Conservation (phyloP, 495 filamentous ascomycete species). For the Penicillium tannophilum region DNA sequence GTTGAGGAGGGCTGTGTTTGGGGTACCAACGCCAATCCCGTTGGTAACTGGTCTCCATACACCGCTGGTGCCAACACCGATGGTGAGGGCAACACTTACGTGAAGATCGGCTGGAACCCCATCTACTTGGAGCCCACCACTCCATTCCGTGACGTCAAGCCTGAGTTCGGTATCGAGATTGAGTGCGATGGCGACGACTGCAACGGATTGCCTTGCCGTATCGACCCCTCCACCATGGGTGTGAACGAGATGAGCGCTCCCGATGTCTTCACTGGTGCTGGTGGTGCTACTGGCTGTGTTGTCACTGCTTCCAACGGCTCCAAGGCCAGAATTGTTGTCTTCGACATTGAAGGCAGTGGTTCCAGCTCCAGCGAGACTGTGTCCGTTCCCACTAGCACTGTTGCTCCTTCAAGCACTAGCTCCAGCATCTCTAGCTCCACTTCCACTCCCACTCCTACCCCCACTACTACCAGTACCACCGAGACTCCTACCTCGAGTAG, state of each 20-base stretch:
- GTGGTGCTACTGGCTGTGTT: conserved; percentile 74
- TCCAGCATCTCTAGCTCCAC: conserved; percentile 28
- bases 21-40: conserved; percentile 63
- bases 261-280: conserved; percentile 58
- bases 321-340: conserved; percentile 70
- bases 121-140: conserved; percentile 63
- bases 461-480: conserved; percentile 25
- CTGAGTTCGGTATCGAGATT: conserved; percentile 70
- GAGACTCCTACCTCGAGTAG: conserved; percentile 24
- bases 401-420: conserved; percentile 21
- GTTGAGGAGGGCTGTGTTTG: conserved; percentile 67
- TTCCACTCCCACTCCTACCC: conserved; percentile 24
- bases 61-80: conserved; percentile 78
- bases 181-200: conserved; percentile 67
- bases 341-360: conserved; percentile 40
- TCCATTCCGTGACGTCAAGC: conserved; percentile 59
- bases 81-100: conserved; percentile 63
- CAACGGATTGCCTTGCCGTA: conserved; percentile 74
- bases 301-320: conserved; percentile 72
- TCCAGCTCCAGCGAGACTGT: conserved; percentile 17
- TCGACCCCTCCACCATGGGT: conserved; percentile 63
- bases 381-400: conserved; percentile 20
- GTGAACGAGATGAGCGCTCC: conserved; percentile 62
- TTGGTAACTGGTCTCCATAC: conserved; percentile 81
- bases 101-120: conserved; percentile 82